Evolutionary conservation across 2,329 filamentous ascomycete species (phyloP).

Genomic region (Aspergillus caelatus): DNA sequence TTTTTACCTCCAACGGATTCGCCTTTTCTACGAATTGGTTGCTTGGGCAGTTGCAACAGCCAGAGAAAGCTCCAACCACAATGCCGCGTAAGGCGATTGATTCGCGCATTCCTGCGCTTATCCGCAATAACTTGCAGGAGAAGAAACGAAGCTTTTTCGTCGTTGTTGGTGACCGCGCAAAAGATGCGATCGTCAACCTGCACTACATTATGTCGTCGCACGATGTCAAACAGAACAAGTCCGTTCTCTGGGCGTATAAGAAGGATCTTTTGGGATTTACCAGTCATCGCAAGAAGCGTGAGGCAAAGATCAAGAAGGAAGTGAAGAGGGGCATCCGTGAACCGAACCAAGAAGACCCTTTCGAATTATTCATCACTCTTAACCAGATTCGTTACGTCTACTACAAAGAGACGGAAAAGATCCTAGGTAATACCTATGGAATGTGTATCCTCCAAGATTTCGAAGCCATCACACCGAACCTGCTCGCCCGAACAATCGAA

Average conservation of each 20-base stretch:
- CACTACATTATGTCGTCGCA: slow-evolving; percentile 91
- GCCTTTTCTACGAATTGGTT: background rate
- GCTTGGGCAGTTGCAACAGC: background rate
- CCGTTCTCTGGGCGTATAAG: slow-evolving; percentile 97
- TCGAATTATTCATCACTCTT: slow-evolving; percentile 94
- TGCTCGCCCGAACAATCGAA: slow-evolving; percentile 91
- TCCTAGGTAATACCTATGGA: slow-evolving; percentile 94
- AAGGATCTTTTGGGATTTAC: slow-evolving; percentile 95
- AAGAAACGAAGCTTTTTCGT: slow-evolving; percentile 99
- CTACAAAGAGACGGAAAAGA: slow-evolving; percentile 99
- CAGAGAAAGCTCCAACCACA: slow-evolving; percentile 14
- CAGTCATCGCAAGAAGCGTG: slow-evolving; percentile 95
- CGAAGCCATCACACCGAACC: slow-evolving; percentile 95
- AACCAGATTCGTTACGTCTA: slow-evolving; percentile 98
- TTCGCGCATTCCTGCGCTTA: slow-evolving; percentile 85
- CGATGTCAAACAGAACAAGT: slow-evolving; percentile 93
- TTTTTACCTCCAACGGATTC: background rate
- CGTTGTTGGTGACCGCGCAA: slow-evolving; percentile 88
- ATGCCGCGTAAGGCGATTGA: slow-evolving; percentile 65
- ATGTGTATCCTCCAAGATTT: slow-evolving; percentile 99
- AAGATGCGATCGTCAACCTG: slow-evolving; percentile 94
- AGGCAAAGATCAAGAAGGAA: slow-evolving; percentile 97
- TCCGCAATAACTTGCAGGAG: slow-evolving; percentile 86
- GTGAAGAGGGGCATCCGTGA: slow-evolving; percentile 94
- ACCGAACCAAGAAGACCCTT: slow-evolving; percentile 88